Conservation (phyloP, 495 filamentous ascomycete species). For the Aspergillus taichungensis region DNA sequence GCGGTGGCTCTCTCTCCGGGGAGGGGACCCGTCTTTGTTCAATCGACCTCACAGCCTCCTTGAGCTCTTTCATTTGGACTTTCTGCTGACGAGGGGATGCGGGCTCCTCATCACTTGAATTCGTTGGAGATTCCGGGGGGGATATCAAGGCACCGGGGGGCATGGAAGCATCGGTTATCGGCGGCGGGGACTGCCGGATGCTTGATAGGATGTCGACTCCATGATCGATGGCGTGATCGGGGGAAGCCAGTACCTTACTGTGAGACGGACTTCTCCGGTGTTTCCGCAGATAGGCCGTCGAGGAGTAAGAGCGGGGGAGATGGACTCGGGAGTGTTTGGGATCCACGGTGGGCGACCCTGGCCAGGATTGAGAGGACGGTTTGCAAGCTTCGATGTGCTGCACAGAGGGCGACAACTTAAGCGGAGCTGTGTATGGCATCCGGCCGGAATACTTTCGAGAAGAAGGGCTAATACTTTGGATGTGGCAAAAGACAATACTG, state of each 20-base stretch:
- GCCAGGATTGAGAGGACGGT: conserved; percentile 46
- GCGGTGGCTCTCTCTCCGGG: conserved; percentile 40
- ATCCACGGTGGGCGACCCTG: conserved; percentile 28
- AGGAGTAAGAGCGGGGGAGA: conserved; percentile 67
- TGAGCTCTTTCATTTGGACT: conserved; percentile 64
- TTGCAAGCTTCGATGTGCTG: conserved; percentile 53
- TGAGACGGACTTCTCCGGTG: conserved; percentile 57
- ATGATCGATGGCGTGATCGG: conserved; percentile 42
- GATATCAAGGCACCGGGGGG: conserved; percentile 76
- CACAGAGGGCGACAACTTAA: conserved; percentile 69
- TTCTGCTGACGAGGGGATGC: conserved; percentile 45
- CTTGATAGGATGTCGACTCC: conserved; percentile 44
- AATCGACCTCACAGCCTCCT: conserved; percentile 74
- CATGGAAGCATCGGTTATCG: conserved; percentile 60
- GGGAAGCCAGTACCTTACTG: conserved; percentile 26
- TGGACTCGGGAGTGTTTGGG: conserved; percentile 37
- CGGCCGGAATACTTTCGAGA: conserved; percentile 35
- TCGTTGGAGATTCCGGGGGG: conserved; percentile 71
- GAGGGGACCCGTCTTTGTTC: conserved; percentile 56
- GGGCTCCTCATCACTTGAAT: conserved; percentile 77
- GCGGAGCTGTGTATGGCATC: conserved; percentile 94
- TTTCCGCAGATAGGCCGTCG: conserved; percentile 62
- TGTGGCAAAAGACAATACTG: conserved; percentile 2
- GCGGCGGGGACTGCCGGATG: conserved; percentile 72
- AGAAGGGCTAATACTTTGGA: background rate